These are phyloP conservation scores for Apiospora hydei DNA, from an alignment of 2,329 filamentous ascomycete species.

Conservation along the genomic window DNA sequence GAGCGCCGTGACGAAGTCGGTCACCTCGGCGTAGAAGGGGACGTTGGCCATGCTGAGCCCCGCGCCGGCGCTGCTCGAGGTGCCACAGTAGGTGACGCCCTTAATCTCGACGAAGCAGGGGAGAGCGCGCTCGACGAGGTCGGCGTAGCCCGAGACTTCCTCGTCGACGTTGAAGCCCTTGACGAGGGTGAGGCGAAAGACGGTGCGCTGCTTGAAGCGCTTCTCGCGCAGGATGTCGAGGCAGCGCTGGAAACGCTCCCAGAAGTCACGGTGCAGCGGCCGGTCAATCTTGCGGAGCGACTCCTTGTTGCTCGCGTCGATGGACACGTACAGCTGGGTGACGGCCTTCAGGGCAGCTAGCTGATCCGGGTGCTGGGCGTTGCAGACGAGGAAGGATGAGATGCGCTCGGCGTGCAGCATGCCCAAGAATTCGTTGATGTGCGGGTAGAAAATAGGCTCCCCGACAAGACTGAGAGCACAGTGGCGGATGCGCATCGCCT, in stretches of 20 bases:
- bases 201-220: conserved; percentile 86
- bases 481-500: conserved; percentile 92
- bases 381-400: conserved; percentile 94
- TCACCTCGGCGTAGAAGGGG: conserved; percentile 92
- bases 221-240: conserved; percentile 87
- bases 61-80: conserved; percentile 80
- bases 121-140: conserved; percentile 83
- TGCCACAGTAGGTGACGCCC: conserved; percentile 96
- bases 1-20: conserved; percentile 79
- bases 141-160: conserved; percentile 88
- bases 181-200: conserved; percentile 93
- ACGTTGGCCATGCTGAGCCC: conserved; percentile 98
- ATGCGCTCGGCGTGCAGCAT: conserved; percentile 88
- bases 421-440: conserved; percentile 89
- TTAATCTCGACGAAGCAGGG: conserved; percentile 96
- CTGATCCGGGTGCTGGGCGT: conserved; percentile 94
- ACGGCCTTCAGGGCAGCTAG: conserved; percentile 82
- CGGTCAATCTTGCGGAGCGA: conserved; percentile 88
- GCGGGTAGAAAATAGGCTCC: conserved; percentile 98
- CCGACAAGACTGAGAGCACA: conserved; percentile 92
- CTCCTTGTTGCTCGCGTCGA: conserved; percentile 91
- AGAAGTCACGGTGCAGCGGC: conserved; percentile 93
- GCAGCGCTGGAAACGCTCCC: conserved; percentile 93
- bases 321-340: conserved; percentile 95
- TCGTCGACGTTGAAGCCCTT: conserved; percentile 99